These are phyloP conservation scores for Spinellus fusiger DNA, from an alignment of 192 early-diverging fungal species.

Conservation along the genomic window DNA sequence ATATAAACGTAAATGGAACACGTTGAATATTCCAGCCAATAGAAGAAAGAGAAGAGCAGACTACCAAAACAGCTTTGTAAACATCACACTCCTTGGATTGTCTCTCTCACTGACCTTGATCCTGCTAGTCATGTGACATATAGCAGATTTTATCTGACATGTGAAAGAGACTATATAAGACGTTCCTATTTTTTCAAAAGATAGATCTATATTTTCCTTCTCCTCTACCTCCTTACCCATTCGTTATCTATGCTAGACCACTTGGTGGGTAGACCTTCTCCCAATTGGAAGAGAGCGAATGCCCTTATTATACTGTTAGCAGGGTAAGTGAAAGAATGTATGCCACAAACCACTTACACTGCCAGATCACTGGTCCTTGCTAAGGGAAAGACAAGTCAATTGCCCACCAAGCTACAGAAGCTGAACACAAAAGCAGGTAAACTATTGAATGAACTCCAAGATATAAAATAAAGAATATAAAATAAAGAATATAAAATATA, in stretches of 20 bases:
- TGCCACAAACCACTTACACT: conserved; percentile 2
- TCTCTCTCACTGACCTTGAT: neutral
- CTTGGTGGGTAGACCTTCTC: conserved; percentile 82
- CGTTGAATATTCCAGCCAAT: no score
- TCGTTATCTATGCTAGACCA: conserved; percentile 78
- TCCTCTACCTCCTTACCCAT: neutral
- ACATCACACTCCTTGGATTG: neutral
- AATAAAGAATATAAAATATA: neutral
- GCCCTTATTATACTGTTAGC: conserved; percentile 49
- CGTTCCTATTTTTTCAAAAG: neutral
- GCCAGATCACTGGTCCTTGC: conserved; percentile 15
- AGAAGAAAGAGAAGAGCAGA: no score
- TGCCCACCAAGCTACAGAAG: conserved; percentile 21
- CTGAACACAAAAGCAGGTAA: conserved; percentile 28
- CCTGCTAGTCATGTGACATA: no score
- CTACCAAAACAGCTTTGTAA: neutral
- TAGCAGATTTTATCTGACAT: neutral
- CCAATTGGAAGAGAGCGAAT: conserved; percentile 77
- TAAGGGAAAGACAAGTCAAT: conserved; percentile 15
- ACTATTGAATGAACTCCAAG: neutral
- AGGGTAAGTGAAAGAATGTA: conserved; percentile 7
- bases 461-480: neutral
- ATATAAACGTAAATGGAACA: neutral
- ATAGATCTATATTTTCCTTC: neutral
- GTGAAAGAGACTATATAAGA: neutral